These are phyloP conservation scores for Verticillium nubilum DNA, from an alignment of 2,329 filamentous ascomycete species.

Conservation along the genomic window DNA sequence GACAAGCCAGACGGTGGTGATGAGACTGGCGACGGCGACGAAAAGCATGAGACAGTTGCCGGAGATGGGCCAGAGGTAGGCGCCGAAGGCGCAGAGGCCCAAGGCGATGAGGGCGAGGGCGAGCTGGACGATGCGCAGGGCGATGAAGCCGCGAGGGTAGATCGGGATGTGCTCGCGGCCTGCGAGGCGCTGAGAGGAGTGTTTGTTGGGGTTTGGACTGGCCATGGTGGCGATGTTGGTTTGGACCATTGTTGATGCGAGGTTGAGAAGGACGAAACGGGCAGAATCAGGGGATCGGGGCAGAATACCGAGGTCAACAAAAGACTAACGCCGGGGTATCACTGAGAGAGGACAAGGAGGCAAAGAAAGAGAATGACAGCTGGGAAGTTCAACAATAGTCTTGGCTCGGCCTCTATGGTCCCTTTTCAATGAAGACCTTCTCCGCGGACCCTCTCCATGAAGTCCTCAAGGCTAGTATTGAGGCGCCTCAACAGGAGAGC, in stretches of 20 bases:
- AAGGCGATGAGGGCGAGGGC: conserved; percentile 39
- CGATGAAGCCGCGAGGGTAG: conserved; percentile 37
- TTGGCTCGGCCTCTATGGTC: background rate
- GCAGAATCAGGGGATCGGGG: background rate
- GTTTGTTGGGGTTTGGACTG: conserved; percentile 12
- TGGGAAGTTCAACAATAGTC: background rate
- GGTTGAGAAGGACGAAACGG: no score
- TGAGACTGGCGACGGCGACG: conserved; percentile 38
- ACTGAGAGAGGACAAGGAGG: background rate
- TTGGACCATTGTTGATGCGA: background rate
- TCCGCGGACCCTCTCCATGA: background rate
- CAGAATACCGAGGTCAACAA: background rate
- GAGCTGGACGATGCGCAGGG: conserved; percentile 38
- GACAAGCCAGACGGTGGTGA: conserved; percentile 40
- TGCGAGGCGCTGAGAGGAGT: conserved; percentile 22
- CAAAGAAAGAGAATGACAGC: background rate
- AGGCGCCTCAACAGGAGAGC: background rate
- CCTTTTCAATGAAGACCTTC: background rate
- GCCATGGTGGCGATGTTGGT: background rate
- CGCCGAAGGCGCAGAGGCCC: conserved; percentile 40
- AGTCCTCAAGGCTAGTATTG: background rate
- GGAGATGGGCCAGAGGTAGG: conserved; percentile 24
- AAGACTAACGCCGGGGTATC: background rate
- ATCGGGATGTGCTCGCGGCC: conserved; percentile 40
- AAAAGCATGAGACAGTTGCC: conserved; percentile 29